Evolutionary conservation across 345 rosid species (phyloP).

Genomic region (Brassica nigra): DNA sequence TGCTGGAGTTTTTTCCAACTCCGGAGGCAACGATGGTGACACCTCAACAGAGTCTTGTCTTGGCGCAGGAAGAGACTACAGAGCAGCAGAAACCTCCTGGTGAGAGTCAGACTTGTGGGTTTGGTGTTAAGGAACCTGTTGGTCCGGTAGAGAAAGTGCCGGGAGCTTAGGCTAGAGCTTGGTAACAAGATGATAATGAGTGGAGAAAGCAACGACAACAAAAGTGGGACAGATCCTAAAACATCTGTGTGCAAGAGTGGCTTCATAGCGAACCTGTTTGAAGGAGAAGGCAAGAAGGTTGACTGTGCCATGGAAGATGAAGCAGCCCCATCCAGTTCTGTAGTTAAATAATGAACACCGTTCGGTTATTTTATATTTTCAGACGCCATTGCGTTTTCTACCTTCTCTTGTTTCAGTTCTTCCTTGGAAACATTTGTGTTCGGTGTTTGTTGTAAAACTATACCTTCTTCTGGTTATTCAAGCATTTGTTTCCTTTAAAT

Average conservation of each 20-base stretch:
- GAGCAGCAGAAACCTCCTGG: conserved; percentile 27
- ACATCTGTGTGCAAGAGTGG: conserved; percentile 19
- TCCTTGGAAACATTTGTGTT: background rate
- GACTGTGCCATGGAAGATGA: conserved; percentile 24
- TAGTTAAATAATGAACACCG: conserved; percentile 2
- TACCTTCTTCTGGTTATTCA: too few species aligned
- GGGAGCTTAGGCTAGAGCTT: conserved; percentile 40
- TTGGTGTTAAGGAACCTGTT: conserved; percentile 30
- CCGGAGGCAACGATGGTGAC: conserved; percentile 23
- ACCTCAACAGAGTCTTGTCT: conserved; percentile 26
- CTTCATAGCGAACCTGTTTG: conserved; percentile 23
- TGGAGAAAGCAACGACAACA: conserved; percentile 4
- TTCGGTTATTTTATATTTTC: background rate
- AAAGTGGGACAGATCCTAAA: background rate
- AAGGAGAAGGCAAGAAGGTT: conserved; percentile 17
- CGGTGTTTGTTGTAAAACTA: background rate
- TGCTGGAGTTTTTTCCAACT: conserved; percentile 35
- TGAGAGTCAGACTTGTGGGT: conserved; percentile 32
- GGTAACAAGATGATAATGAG: conserved; percentile 29
- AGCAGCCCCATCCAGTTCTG: conserved; percentile 11
- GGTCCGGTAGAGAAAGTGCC: conserved; percentile 30
- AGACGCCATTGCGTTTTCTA: background rate
- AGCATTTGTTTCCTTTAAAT: too few species aligned
- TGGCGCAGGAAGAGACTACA: conserved; percentile 27
- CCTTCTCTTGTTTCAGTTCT: background rate